These are phyloP conservation scores for Lupinus albus DNA, from an alignment of 306 rosid species.

Conservation along the genomic window DNA sequence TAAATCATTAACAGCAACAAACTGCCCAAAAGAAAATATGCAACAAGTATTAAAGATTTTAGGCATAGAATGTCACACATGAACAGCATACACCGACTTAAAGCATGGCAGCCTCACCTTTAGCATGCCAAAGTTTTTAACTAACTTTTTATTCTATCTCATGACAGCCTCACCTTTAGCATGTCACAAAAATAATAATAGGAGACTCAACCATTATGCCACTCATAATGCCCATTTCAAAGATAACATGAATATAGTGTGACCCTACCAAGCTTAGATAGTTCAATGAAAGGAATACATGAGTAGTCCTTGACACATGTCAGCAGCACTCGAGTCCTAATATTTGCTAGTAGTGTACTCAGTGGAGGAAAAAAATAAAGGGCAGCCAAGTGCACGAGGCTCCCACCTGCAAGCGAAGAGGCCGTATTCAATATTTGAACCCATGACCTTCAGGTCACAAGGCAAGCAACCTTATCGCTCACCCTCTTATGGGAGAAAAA, in stretches of 20 bases:
- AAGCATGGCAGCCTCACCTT: slow-evolving; percentile 2
- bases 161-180: background rate
- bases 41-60: slow-evolving; percentile 21
- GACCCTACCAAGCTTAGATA: slow-evolving; percentile 37
- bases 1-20: slow-evolving; percentile 9
- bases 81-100: slow-evolving; percentile 7
- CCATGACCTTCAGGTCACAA: too few relatives aligned
- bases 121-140: slow-evolving; percentile 30
- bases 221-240: slow-evolving; percentile 28
- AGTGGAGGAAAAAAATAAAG: too few relatives aligned
- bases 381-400: too few relatives aligned
- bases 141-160: slow-evolving; percentile 23
- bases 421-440: too few relatives aligned
- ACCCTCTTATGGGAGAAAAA: too few relatives aligned
- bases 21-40: slow-evolving; percentile 29
- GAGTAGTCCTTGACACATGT: background rate
- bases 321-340: slow-evolving; percentile 16
- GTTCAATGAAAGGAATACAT: slow-evolving; percentile 8
- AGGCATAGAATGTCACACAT: slow-evolving; percentile 6
- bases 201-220: slow-evolving; percentile 22
- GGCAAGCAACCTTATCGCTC: too few relatives aligned
- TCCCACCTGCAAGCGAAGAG: too few relatives aligned
- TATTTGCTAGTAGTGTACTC: slow-evolving; percentile 5
- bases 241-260: slow-evolving; percentile 35
- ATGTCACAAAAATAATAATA: slow-evolving; percentile 16